Conservation (phyloP, 768 basidiomycete genomes). For the Butyriboletus loyo region DNA sequence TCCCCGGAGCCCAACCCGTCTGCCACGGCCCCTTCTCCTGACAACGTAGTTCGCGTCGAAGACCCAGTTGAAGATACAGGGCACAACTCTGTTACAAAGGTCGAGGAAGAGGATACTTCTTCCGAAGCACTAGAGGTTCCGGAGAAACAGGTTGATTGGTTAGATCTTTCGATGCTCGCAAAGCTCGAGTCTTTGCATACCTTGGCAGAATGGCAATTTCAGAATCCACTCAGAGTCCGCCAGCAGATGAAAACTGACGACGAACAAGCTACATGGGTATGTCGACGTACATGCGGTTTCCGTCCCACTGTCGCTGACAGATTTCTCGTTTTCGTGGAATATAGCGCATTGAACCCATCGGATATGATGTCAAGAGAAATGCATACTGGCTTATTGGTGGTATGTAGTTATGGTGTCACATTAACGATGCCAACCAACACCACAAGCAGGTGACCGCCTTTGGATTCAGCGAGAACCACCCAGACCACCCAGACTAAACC, state of each 20-base stretch:
- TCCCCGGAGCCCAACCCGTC: slow-evolving; percentile 7
- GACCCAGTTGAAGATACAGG: background rate
- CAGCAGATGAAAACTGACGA: slow-evolving; percentile 77
- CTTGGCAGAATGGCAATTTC: slow-evolving; percentile 84
- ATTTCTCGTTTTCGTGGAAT: slow-evolving; percentile 1
- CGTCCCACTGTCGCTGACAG: background rate
- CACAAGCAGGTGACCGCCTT: slow-evolving; percentile 64
- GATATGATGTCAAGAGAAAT: slow-evolving; percentile 75
- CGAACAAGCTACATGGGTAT: slow-evolving; percentile 74
- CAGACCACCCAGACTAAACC: slow-evolving; percentile 47
- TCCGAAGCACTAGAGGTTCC: slow-evolving; percentile 19
- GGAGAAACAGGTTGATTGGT: slow-evolving; percentile 61
- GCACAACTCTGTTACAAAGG: slow-evolving; percentile 9
- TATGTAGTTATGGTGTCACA: slow-evolving; percentile 26
- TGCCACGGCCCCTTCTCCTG: slow-evolving; percentile 2
- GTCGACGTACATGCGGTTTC: slow-evolving; percentile 22
- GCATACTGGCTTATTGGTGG: slow-evolving; percentile 86
- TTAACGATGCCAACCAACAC: background rate
- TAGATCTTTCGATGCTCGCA: slow-evolving; percentile 61
- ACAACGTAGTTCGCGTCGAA: background rate
- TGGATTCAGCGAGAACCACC: slow-evolving; percentile 81
- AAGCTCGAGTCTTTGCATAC: slow-evolving; percentile 76
- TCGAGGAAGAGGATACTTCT: slow-evolving; percentile 20
- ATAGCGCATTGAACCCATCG: slow-evolving; percentile 82
- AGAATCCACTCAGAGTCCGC: slow-evolving; percentile 68